Evolutionary conservation across 306 rosid genomes (phyloP), one percentile per base, ranked within the genome.

Genomic region (Urtica urens): DNA sequence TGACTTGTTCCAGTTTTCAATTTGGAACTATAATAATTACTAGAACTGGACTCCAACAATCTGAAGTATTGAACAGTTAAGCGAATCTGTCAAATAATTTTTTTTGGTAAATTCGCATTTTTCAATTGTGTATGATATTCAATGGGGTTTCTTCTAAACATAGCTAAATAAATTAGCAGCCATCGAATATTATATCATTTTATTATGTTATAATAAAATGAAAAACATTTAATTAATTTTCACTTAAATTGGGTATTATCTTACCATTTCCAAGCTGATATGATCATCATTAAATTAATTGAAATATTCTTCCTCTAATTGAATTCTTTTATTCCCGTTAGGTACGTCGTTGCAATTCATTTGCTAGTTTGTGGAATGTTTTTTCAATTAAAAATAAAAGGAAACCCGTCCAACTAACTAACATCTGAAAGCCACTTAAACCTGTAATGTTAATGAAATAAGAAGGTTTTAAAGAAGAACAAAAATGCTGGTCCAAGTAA

Each of bases 401-500:
- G 20, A 44, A 26, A 26, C 34, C 1, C 34, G 9, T 46, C 19
- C n/a, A n/a, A n/a, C n/a, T 24, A 14, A 23, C 12, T 47, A 2
- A 22, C 21, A 3, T 1, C 23, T 51, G 57, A 51, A 51, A 33
- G 41, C 57, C 23, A 51, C 57, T 51, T 51, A 51, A 51, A 51
- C 30, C 42, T 34, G 3, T 12, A 14, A 30, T 51, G 16, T 19
- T 51, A 51, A 21, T 22, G 5, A 11, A 8, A 15, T n/a, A 31
- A 31, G 7, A 31, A 31, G 11, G 11, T 7, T 35, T 10, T 9
- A 18, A 50, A 31, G 21, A 35, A 19, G 57, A 49, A 51, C 14
- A 15, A 34, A 21, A 27, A 3, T 18, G 23, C 19, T 21, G 12
- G 57, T 31, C 41, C 57, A 14, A 34, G 43, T 34, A 18, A 19